Evolutionary conservation across 352 stramenopile species (phyloP), one percentile per base, ranked within the genome.

Genomic region (Globisporangium megalacanthum): DNA sequence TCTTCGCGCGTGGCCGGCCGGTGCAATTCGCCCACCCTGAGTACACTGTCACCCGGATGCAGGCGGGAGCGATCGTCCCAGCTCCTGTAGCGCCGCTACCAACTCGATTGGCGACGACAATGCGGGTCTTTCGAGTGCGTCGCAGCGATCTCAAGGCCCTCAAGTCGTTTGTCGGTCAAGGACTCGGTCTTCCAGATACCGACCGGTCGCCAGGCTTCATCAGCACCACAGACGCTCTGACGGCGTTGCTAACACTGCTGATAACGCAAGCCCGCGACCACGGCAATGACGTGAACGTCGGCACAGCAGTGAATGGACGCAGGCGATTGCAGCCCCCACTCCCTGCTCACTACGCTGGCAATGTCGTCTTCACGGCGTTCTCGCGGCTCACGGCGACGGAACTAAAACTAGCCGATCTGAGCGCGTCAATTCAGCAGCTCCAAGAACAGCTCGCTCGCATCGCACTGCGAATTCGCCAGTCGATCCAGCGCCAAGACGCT

Each of bases 281-380:
- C n/a, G n/a, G 10, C 9, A 35, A 33, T 4, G 20, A 48, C 20
- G 46, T 61, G 37, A 61, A 56, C n/a, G 35, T 56, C 22, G 53
- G 39, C 20, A 56, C 53, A 19, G 59, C 37, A 37, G 54, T 65
- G 14, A 65, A 62, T 33, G 54, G 45, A 10, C 59, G 59, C 2
- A 8, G 15, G 0, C 53, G 59, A 6, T 14, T 61, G 10, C 15
- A 55, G 13, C 59, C 59, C 2, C 46, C 35, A 29, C 37, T 65
- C 10, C 59, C 53, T 1, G 33, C n/a, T 19, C 56, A 61, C 37
- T 65, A 57, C 54, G 42, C 54, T 3, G 59, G 53, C n/a, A 65
- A 65, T 36, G 46, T 20, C 13, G 50, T 65, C 37, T 61, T 65
- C 29, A 61, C 37, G 15, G 59, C 59, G 33, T 39, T 62, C 17